A percentile compares a stretch with the other conserved stretches of the same genome.
Evolutionary conservation across 2,329 filamentous ascomycete genomes (phyloP).

Genomic region (Aureobasidium sp.): DNA sequence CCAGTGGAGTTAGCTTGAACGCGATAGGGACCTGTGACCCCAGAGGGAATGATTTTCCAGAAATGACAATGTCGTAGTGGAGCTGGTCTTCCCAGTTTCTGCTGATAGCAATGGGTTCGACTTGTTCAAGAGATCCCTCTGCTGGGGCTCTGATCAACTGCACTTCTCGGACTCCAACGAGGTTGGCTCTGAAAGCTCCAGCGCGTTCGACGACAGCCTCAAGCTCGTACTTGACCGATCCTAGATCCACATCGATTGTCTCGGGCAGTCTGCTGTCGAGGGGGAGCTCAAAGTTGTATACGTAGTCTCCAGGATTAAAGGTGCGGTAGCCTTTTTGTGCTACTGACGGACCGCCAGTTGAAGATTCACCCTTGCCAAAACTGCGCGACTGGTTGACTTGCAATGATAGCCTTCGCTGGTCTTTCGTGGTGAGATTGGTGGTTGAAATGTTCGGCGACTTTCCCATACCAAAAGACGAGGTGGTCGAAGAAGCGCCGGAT

Average conservation of each 20-base stretch:
- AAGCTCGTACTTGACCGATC: slow-evolving; percentile 80
- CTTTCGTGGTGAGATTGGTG: slow-evolving; percentile 41
- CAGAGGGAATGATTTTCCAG: slow-evolving; percentile 87
- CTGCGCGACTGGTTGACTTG: slow-evolving; percentile 77
- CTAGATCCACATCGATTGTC: slow-evolving; percentile 79
- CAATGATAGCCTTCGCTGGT: slow-evolving; percentile 64
- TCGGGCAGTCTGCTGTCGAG: slow-evolving; percentile 74
- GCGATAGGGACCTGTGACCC: slow-evolving; percentile 84
- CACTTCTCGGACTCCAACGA: slow-evolving; percentile 76
- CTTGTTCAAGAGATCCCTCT: slow-evolving; percentile 80
- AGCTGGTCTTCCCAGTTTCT: slow-evolving; percentile 92
- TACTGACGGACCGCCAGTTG: slow-evolving; percentile 47
- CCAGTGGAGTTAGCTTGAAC: slow-evolving; percentile 85
- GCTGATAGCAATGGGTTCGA: slow-evolving; percentile 89
- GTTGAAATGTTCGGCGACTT: slow-evolving; percentile 40
- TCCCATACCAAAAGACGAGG: slow-evolving; percentile 32
- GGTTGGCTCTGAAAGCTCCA: slow-evolving; percentile 82
- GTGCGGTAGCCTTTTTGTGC: slow-evolving; percentile 77
- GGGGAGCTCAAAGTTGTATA: slow-evolving; percentile 74
- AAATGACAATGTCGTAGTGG: slow-evolving; percentile 94
- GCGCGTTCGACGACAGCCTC: slow-evolving; percentile 79
- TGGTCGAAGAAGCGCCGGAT: slow-evolving; percentile 27
- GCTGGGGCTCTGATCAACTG: slow-evolving; percentile 77
- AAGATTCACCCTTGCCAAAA: slow-evolving; percentile 71
- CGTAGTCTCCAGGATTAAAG: slow-evolving; percentile 68